phyloP scores from a whole-genome alignment of 331 rosid genomes.

The Cydonia oblonga region DNA sequence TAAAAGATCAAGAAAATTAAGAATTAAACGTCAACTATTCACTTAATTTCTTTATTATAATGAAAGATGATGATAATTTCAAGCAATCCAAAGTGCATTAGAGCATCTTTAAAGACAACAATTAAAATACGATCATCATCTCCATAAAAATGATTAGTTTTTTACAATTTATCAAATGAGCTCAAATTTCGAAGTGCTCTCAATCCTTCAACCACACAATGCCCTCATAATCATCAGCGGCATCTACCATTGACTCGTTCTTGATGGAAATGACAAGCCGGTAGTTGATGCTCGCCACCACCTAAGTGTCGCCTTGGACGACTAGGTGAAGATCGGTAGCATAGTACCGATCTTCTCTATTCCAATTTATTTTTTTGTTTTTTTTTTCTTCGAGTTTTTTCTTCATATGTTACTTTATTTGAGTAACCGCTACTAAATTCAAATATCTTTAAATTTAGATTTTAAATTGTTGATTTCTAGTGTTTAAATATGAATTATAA shows the following conservation, averaged over 20 bases:
- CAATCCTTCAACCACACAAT: constrained; percentile 38
- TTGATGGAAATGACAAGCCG: constrained; percentile 25
- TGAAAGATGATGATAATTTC: neutral
- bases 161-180: constrained; percentile 24
- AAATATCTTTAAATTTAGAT: no score
- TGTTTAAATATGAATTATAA: no score
- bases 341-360: no score
- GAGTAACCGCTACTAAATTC: no score
- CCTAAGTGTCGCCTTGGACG: constrained; percentile 35
- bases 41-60: neutral
- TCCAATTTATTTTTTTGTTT: no score
- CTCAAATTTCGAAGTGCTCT: constrained; percentile 30
- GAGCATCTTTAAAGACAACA: no score
- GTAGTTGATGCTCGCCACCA: constrained; percentile 44
- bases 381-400: no score
- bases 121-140: no score
- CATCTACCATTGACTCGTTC: neutral
- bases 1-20: neutral
- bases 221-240: constrained; percentile 16
- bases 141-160: neutral
- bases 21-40: neutral
- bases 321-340: neutral
- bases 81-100: neutral
- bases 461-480: no score
- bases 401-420: no score